Conservation (phyloP, 2,329 filamentous ascomycete genomes). For the Penicillium sp. region DNA sequence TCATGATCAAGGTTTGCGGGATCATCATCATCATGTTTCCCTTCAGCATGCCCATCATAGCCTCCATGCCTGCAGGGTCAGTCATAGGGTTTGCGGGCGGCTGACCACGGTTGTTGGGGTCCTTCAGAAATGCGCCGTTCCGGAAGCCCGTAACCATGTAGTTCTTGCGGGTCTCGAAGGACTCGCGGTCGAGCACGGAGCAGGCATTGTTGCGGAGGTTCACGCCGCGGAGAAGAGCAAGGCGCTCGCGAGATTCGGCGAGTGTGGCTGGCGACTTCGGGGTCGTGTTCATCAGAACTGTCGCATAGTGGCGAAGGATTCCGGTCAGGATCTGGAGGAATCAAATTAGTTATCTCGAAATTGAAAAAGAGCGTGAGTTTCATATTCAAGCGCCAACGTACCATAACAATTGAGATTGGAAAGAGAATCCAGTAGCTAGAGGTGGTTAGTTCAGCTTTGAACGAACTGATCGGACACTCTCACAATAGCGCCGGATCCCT, state of each 20-base stretch:
- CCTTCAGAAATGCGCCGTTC: slow-evolving; percentile 83
- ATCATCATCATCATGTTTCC: slow-evolving; percentile 99
- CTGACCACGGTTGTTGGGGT: slow-evolving; percentile 81
- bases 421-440: slow-evolving; percentile 97
- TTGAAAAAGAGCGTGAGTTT: not conserved
- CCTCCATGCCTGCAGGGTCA: slow-evolving; percentile 95
- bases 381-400: slow-evolving; percentile 36
- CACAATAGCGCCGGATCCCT: slow-evolving; percentile 98
- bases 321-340: slow-evolving; percentile 75
- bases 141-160: slow-evolving; percentile 80
- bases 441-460: slow-evolving; percentile 15
- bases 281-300: slow-evolving; percentile 79
- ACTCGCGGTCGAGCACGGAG: slow-evolving; percentile 73
- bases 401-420: slow-evolving; percentile 97
- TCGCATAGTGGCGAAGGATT: slow-evolving; percentile 92
- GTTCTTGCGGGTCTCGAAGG: slow-evolving; percentile 79
- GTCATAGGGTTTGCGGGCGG: slow-evolving; percentile 91
- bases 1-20: slow-evolving; percentile 98
- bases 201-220: slow-evolving; percentile 81
- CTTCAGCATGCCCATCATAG: slow-evolving; percentile 99
- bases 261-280: slow-evolving; percentile 75
- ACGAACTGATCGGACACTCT: slow-evolving; percentile 35
- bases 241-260: slow-evolving; percentile 70
- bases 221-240: slow-evolving; percentile 79
- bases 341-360: not conserved